A percentile compares a stretch with the other conserved stretches of the same genome.
Evolutionary conservation across 2,329 filamentous ascomycete species (phyloP).

Genomic region (Cladophialophora chaetospira): DNA sequence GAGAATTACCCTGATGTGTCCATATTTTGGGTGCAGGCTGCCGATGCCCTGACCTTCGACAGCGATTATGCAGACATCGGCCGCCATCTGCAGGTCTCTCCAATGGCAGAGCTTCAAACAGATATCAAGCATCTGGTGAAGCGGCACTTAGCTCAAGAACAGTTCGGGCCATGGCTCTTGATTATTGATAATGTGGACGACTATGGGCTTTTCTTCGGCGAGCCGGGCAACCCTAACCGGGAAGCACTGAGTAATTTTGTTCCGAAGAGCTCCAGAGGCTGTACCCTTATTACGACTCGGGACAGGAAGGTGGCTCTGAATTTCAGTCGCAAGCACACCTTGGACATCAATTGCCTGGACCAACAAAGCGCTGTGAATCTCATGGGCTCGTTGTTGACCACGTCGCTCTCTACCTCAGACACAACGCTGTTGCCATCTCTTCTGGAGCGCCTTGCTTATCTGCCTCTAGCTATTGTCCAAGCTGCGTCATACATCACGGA

Average conservation of each 20-base stretch:
- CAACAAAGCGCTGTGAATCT: conserved; percentile 29
- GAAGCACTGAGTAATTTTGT: conserved; percentile 22
- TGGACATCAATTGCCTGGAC: conserved; percentile 1
- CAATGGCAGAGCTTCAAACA: conserved; percentile 32
- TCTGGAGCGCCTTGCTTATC: conserved; percentile 29
- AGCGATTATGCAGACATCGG: conserved; percentile 37
- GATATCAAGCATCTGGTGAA: conserved; percentile 34
- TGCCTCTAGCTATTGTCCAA: conserved; percentile 36
- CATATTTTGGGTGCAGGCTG: conserved; percentile 39
- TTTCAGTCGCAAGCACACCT: conserved; percentile 23
- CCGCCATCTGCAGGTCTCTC: conserved; percentile 30
- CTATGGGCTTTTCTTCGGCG: conserved; percentile 5
- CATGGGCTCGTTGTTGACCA: conserved; percentile 31
- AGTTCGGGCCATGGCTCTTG: conserved; percentile 36
- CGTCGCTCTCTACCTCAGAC: conserved; percentile 21
- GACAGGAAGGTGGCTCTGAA: conserved; percentile 28
- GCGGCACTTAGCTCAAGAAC: conserved; percentile 33
- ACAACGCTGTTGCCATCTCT: conserved; percentile 8
- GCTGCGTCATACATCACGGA: conserved; percentile 32
- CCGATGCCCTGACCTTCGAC: conserved; percentile 32
- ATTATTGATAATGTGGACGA: conserved; percentile 35
- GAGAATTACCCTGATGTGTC: conserved; percentile 15
- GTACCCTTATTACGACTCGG: conserved; percentile 39
- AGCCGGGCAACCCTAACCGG: not conserved
- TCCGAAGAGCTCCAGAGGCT: conserved; percentile 26